phyloP scores from a whole-genome alignment of 75 land plant species.

The Cupressus sempervirens region DNA sequence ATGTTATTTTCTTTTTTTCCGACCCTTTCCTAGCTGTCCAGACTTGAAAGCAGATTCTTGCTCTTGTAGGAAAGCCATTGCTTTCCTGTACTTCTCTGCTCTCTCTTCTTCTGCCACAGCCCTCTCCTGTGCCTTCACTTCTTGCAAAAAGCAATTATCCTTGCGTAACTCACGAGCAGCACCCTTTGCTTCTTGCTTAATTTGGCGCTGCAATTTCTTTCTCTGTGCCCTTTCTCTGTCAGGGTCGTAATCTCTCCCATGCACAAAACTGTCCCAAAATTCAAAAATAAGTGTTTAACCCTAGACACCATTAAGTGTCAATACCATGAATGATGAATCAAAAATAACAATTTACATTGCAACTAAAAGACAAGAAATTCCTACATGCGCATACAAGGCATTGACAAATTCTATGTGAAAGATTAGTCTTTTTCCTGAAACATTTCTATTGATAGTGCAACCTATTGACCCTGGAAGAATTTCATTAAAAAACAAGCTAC shows the following conservation, averaged over 20 bases:
- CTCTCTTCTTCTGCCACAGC: conserved; percentile 53
- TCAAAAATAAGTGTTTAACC: not conserved
- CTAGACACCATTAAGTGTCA: not conserved
- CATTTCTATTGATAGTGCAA: not conserved
- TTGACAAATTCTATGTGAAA: not conserved
- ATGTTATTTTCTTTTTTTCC: conserved; percentile 54
- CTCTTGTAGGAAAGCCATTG: conserved; percentile 78
- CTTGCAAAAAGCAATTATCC: conserved; percentile 76
- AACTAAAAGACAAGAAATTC: not conserved
- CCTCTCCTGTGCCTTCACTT: conserved; percentile 57
- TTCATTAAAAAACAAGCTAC: not conserved
- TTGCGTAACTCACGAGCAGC: conserved; percentile 86
- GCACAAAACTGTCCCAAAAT: conserved; percentile 64
- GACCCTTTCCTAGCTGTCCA: conserved; percentile 84
- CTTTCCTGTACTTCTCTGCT: conserved; percentile 77
- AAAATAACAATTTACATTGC: not conserved
- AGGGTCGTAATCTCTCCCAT: conserved; percentile 91
- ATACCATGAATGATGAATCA: not conserved
- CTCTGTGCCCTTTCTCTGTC: conserved; percentile 81
- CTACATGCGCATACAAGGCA: not conserved
- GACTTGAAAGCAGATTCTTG: conserved; percentile 90
- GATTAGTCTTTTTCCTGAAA: not conserved
- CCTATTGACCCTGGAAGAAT: not conserved
- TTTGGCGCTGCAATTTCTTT: conserved; percentile 56
- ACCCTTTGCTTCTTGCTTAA: conserved; percentile 75